Conservation (phyloP, 805 yeast species). For the Cyberlindnera maritima region DNA sequence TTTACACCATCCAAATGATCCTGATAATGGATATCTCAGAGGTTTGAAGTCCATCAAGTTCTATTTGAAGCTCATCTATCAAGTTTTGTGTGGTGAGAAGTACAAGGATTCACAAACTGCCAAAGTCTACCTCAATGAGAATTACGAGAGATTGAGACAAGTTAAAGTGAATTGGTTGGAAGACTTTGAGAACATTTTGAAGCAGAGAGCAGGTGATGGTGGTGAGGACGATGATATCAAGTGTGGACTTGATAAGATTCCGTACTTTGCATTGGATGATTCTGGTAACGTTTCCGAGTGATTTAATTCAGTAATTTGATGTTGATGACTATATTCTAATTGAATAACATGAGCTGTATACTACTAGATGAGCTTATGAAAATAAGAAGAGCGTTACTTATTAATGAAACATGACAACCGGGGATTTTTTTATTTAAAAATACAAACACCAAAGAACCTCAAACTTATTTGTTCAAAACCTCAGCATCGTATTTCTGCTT, state of each 20-base stretch:
- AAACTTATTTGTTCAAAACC: conserved; percentile 74
- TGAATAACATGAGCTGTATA: too few species aligned
- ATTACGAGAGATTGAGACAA: conserved; percentile 21
- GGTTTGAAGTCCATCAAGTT: conserved; percentile 74
- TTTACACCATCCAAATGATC: conserved; percentile 63
- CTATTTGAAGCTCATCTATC: conserved; percentile 62
- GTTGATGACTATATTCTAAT: conserved; percentile 9
- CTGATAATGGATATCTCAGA: conserved; percentile 82
- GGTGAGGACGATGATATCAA: conserved; percentile 16
- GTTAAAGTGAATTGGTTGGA: conserved; percentile 37
- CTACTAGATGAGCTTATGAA: too few species aligned
- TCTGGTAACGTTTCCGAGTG: conserved; percentile 28
- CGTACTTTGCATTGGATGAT: conserved; percentile 27
- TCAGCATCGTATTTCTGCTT: conserved; percentile 99
- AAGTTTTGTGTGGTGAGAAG: conserved; percentile 45
- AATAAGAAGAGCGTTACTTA: conserved; percentile 6
- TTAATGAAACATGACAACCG: conserved; percentile 11
- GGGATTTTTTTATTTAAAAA: conserved; percentile 19
- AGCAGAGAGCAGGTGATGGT: neutral
- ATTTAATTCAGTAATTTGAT: conserved; percentile 1
- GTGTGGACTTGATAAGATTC: conserved; percentile 11
- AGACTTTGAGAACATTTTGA: conserved; percentile 31
- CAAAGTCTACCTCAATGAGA: conserved; percentile 18
- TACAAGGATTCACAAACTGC: conserved; percentile 29
- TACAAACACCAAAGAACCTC: conserved; percentile 16